These are phyloP conservation scores for Excoecaria agallocha DNA, from an alignment of 345 rosid genomes.

Conservation along the genomic window DNA sequence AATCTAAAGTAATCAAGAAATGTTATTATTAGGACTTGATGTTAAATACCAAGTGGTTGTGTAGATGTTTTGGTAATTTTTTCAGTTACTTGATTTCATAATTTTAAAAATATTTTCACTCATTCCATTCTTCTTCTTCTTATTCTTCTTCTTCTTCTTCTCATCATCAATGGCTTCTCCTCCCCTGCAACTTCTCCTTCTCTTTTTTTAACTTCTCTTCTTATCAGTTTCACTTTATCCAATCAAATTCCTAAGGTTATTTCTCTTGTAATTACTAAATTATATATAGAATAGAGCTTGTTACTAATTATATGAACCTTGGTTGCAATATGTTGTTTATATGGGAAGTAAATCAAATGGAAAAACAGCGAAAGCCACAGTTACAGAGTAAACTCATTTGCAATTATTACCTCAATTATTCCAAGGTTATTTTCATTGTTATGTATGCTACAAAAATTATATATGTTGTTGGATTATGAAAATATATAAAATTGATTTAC, in stretches of 20 bases:
- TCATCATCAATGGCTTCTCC: slow-evolving; percentile 40
- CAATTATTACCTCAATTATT: slow-evolving; percentile 46
- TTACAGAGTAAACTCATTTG: slow-evolving; percentile 39
- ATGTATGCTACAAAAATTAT: too few relatives aligned
- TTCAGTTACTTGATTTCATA: too few relatives aligned
- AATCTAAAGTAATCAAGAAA: neutral
- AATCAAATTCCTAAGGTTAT: slow-evolving; percentile 39
- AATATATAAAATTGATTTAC: neutral
- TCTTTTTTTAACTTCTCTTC: slow-evolving; percentile 20
- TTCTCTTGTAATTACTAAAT: too few relatives aligned
- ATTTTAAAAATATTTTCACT: too few relatives aligned
- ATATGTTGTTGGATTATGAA: too few relatives aligned
- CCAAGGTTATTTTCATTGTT: slow-evolving; percentile 33
- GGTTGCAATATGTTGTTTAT: slow-evolving; percentile 59
- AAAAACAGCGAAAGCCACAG: slow-evolving; percentile 5
- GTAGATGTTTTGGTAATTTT: too few relatives aligned
- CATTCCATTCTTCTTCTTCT: neutral
- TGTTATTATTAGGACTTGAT: slow-evolving; percentile 56
- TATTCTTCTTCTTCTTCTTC: too few relatives aligned
- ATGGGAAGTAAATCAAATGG: slow-evolving; percentile 58
- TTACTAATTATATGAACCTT: neutral
- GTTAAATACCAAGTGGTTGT: too few relatives aligned
- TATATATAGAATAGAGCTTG: too few relatives aligned
- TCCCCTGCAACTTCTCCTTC: slow-evolving; percentile 25
- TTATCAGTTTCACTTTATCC: slow-evolving; percentile 16